Conservation (phyloP, 2,329 filamentous ascomycete species). For the Arthrobotrys musiformis region DNA sequence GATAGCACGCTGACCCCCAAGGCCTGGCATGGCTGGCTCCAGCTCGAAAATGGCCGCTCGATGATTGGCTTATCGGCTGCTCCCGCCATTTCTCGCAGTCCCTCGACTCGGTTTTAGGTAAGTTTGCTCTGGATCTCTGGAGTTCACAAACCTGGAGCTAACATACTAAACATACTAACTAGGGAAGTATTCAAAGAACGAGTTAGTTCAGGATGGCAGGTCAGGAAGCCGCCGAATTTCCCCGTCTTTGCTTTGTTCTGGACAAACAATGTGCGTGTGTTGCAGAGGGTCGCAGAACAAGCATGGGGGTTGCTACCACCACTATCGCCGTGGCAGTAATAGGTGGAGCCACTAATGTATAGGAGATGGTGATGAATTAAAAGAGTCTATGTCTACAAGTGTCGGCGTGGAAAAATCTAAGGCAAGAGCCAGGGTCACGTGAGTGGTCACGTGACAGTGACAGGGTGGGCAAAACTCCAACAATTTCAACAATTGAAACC, state of each 20-base stretch:
- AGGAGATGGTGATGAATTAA: too few relatives aligned
- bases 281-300: background rate
- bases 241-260: background rate
- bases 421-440: too few relatives aligned
- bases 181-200: too few relatives aligned
- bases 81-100: conserved; percentile 20
- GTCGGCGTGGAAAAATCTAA: too few relatives aligned
- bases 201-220: background rate
- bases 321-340: too few relatives aligned
- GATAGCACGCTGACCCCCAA: conserved; percentile 19
- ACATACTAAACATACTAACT: too few relatives aligned
- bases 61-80: conserved; percentile 37
- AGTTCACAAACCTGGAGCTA: background rate
- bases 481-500: too few relatives aligned
- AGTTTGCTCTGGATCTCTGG: background rate
- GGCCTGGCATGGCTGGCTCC: conserved; percentile 18
- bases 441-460: too few relatives aligned
- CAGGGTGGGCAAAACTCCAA: too few relatives aligned
- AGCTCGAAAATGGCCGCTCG: conserved; percentile 33
- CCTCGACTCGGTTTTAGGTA: conserved; percentile 10
- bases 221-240: background rate
- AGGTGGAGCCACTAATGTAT: too few relatives aligned
- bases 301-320: too few relatives aligned
- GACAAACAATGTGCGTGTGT: background rate
- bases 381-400: too few relatives aligned